These are phyloP conservation scores for Rhizopogon parksii DNA, from an alignment of 1,284 basidiomycete species.

Conservation along the genomic window DNA sequence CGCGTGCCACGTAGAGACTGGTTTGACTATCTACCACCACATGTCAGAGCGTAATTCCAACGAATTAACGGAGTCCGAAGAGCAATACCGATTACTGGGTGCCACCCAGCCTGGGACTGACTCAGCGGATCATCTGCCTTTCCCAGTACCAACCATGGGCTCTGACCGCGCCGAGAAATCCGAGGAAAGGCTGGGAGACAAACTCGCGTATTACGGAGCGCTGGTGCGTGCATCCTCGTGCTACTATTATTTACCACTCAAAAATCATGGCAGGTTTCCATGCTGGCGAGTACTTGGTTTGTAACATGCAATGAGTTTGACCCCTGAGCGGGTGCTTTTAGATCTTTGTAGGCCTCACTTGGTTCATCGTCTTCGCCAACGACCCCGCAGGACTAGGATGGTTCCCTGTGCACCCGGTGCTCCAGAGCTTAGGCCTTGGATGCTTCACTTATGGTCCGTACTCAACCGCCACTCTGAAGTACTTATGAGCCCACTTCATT, in stretches of 20 bases:
- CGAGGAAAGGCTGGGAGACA: conserved; percentile 22
- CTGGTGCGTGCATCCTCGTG: conserved; percentile 14
- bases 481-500: not conserved
- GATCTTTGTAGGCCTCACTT: conserved; percentile 45
- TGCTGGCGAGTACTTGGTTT: conserved; percentile 14
- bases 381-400: conserved; percentile 44
- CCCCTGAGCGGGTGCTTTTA: conserved; percentile 16
- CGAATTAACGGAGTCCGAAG: conserved; percentile 8
- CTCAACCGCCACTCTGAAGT: not conserved
- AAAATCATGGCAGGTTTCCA: conserved; percentile 11
- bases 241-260: not conserved
- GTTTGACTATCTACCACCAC: not conserved
- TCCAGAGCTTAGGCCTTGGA: conserved; percentile 50
- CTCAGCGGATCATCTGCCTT: not conserved
- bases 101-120: not conserved
- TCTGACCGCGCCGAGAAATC: conserved; percentile 13
- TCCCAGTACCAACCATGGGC: conserved; percentile 13
- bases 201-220: conserved; percentile 13
- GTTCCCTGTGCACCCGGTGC: conserved; percentile 59
- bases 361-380: conserved; percentile 46
- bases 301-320: conserved; percentile 7
- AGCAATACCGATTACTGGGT: conserved; percentile 17
- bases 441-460: conserved; percentile 53
- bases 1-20: not conserved
- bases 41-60: conserved; percentile 1